Base-by-base conservation (phyloP, 2,329 filamentous ascomycete species). In the Colletotrichum sp. region DNA sequence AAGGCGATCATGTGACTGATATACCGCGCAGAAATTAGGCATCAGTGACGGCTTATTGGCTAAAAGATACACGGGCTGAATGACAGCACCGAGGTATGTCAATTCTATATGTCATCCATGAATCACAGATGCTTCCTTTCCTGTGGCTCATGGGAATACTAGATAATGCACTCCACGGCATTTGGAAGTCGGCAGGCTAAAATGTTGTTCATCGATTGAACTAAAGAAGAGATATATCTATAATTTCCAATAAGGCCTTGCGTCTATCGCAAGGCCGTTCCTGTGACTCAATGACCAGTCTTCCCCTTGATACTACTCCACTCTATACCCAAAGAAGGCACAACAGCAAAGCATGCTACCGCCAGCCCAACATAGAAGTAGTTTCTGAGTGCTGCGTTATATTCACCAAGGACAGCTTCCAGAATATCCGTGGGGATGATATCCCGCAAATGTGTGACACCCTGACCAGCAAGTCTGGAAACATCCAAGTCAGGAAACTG, bases 221-320 rank as follows among this genome's bases (percentile, higher is more conserved):
- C 39, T n/a, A 44, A 44, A 44, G 4, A 0, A 0, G 8, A 4
- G 10, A 21, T 0, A 49, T 21, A 3, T 13, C n/a, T 21, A 21
- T 7, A 5, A 8, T 21, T 21, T 6, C n/a, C 12, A 52, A 21
- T 7, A 4, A 2, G 18, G 2, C 8, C 39, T 21, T 13, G 4
- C 6, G n/a, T n/a, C n/a, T 10, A 52, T 21, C 3, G 12, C 3
- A 52, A 49, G 15, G 4, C 2, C 10, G 3, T 49, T 13, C n/a
- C 6, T 3, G 12, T 1, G 8, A 13, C 6, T 49, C 10, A 52
- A 52, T 52, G 44, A 7, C 44, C 44, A 13, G 44, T 52, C 24
- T 44, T 71, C 7, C 69, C 62, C 24, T 94, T 94, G 80, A 94
- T 91, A 78, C 86, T 92, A 81, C 87, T 91, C 93, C 93, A 95